phyloP scores from a whole-genome alignment of 2,329 filamentous ascomycete genomes.

The Nemania abortiva region DNA sequence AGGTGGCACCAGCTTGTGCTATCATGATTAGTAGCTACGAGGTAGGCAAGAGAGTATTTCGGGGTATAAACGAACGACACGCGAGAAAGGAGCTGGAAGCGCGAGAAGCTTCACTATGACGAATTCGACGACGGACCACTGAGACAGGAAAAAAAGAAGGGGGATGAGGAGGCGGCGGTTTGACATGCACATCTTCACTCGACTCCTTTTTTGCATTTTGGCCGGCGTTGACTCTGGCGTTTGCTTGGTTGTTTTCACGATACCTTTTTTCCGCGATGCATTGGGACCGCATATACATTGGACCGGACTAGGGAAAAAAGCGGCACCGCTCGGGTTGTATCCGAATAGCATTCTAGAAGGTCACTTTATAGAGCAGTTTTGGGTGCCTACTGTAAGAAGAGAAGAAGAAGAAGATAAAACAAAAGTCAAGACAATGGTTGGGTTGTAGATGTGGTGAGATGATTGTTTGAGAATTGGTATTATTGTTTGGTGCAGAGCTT shows the following conservation, averaged over 20 bases:
- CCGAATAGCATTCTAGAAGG: constrained; percentile 28
- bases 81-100: constrained; percentile 44
- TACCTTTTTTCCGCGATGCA: constrained; percentile 44
- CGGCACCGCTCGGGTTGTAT: constrained; percentile 7
- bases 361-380: constrained; percentile 28
- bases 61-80: constrained; percentile 73
- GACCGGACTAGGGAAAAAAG: constrained; percentile 18
- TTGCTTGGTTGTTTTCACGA: constrained; percentile 40
- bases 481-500: background rate
- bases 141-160: background rate
- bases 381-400: constrained; percentile 23
- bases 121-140: constrained; percentile 15
- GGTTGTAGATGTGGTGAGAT: background rate
- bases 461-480: background rate
- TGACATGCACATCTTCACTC: constrained; percentile 35
- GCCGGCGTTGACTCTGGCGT: constrained; percentile 47
- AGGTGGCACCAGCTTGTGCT: constrained; percentile 94
- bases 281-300: constrained; percentile 19
- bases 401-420: constrained; percentile 16
- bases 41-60: constrained; percentile 89
- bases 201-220: constrained; percentile 46
- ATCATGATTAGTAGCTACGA: constrained; percentile 99
- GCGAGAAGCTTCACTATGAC: constrained; percentile 19
- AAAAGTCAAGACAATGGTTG: constrained; percentile 14
- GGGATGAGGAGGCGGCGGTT: background rate